These are phyloP conservation scores for Catharanthus roseus DNA, from an alignment of 257 asterid genomes.

Conservation along the genomic window DNA sequence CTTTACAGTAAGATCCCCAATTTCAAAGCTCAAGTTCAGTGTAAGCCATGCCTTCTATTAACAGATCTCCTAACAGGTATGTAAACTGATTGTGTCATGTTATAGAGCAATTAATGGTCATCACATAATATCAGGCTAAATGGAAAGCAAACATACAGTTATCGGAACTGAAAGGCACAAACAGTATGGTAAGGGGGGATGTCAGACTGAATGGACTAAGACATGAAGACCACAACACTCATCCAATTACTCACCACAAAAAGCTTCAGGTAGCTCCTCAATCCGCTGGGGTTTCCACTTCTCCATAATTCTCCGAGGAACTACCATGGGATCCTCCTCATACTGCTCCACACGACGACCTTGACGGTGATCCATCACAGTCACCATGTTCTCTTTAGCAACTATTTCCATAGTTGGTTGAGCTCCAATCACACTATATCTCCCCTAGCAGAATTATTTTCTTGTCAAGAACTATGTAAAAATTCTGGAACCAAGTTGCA, in stretches of 20 bases:
- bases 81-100: neutral
- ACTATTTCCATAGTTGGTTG: slow-evolving; percentile 95
- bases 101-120: neutral
- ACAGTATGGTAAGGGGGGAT: neutral
- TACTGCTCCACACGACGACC: slow-evolving; percentile 52
- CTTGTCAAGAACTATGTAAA: slow-evolving; percentile 18
- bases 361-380: slow-evolving; percentile 66
- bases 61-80: neutral
- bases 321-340: slow-evolving; percentile 85
- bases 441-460: slow-evolving; percentile 56
- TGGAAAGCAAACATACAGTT: neutral
- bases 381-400: slow-evolving; percentile 81
- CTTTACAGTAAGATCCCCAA: neutral
- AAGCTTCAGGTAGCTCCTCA: slow-evolving; percentile 91
- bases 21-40: neutral
- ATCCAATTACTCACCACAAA: slow-evolving; percentile 63
- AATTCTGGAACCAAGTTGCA: neutral
- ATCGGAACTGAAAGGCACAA: too few species aligned
- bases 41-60: neutral
- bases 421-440: slow-evolving; percentile 91
- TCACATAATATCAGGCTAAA: neutral
- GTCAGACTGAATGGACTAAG: neutral
- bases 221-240: neutral
- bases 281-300: slow-evolving; percentile 82
- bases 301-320: slow-evolving; percentile 85